Conservation (phyloP, 2,329 filamentous ascomycete genomes). For the Ceratocystis alfenasii region DNA sequence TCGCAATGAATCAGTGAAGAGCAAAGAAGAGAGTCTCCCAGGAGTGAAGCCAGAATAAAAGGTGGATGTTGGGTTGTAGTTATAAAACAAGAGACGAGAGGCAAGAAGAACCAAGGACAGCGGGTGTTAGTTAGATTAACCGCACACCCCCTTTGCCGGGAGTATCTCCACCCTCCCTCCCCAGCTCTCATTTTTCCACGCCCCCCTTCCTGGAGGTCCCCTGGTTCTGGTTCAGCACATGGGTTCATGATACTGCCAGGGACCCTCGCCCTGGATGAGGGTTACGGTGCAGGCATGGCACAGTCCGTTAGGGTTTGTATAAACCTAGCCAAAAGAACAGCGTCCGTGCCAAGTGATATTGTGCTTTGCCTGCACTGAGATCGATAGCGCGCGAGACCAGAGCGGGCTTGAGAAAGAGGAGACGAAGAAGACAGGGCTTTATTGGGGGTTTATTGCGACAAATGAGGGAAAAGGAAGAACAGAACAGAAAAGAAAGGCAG, state of each 20-base stretch:
- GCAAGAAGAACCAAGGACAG: neutral
- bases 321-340: neutral
- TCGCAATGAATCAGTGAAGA: constrained; percentile 2
- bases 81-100: constrained; percentile 6
- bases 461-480: too few relatives aligned
- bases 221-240: neutral
- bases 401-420: neutral
- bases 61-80: constrained; percentile 1
- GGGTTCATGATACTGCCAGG: too few relatives aligned
- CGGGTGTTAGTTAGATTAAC: neutral
- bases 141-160: neutral
- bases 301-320: too few relatives aligned
- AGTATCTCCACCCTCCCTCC: neutral
- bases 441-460: neutral
- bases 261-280: neutral
- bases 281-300: too few relatives aligned
- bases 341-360: constrained; percentile 1
- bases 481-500: neutral
- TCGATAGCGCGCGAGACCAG: constrained; percentile 6
- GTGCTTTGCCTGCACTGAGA: neutral
- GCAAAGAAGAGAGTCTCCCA: neutral
- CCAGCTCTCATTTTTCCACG: neutral
- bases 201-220: neutral
- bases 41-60: neutral
- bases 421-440: neutral